These are phyloP conservation scores for Tetrapisispora fleetii DNA, from an alignment of 805 yeast genomes.

Conservation along the genomic window DNA sequence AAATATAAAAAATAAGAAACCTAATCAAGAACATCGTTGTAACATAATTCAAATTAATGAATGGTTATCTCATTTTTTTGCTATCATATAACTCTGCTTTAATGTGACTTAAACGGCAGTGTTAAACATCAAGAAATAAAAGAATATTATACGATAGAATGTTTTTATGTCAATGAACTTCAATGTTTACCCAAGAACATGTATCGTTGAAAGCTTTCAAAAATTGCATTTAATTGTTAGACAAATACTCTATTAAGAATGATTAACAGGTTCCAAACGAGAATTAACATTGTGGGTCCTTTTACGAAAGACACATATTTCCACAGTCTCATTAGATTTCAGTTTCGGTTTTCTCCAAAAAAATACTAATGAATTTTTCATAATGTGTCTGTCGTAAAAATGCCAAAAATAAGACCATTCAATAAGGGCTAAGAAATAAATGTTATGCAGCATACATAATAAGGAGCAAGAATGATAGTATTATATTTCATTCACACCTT, in stretches of 20 bases:
- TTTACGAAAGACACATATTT: not conserved
- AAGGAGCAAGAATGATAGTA: too few relatives aligned
- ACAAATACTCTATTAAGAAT: too few relatives aligned
- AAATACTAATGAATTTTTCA: not conserved
- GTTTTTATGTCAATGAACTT: not conserved
- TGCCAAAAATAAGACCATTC: not conserved
- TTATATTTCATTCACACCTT: too few relatives aligned
- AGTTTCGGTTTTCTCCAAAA: not conserved
- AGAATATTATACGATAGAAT: not conserved
- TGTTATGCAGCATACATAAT: too few relatives aligned
- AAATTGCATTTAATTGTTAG: too few relatives aligned
- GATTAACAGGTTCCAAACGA: not conserved
- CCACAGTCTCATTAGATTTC: not conserved
- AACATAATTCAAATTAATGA: too few relatives aligned
- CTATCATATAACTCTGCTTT: not conserved
- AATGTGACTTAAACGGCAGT: not conserved
- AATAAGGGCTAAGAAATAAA: not conserved
- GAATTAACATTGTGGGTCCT: not conserved
- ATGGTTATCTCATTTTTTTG: too few relatives aligned
- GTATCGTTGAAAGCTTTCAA: not conserved
- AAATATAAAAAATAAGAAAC: too few relatives aligned
- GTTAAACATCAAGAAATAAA: not conserved
- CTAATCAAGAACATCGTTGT: too few relatives aligned
- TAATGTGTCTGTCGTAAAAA: not conserved
- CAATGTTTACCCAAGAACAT: not conserved